Evolutionary conservation across 2,329 filamentous ascomycete genomes (phyloP).

Genomic region (Hymenoscyphus fructigenus): DNA sequence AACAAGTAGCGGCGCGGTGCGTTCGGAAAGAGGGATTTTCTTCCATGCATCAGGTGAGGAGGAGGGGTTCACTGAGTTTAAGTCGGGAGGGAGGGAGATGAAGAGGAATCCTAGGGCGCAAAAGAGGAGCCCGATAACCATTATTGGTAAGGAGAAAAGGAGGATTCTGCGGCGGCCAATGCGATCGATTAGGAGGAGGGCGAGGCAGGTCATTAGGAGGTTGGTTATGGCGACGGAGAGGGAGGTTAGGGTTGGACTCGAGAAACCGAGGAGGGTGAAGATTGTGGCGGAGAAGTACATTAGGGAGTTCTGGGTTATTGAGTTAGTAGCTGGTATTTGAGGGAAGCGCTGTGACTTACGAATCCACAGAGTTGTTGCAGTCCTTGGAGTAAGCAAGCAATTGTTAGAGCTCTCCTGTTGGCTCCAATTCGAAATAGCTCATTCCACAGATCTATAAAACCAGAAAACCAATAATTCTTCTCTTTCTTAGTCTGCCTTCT

Average conservation of each 20-base stretch:
- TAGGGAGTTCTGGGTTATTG: constrained; percentile 64
- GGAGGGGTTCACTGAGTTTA: constrained; percentile 30
- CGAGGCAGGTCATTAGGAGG: constrained; percentile 74
- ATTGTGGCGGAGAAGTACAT: constrained; percentile 92
- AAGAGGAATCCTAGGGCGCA: constrained; percentile 75
- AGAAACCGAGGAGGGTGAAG: constrained; percentile 74
- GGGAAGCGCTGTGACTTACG: constrained; percentile 44
- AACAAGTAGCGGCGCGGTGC: constrained; percentile 54
- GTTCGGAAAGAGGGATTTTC: constrained; percentile 26
- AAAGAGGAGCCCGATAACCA: constrained; percentile 70
- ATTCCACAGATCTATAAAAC: constrained; percentile 45
- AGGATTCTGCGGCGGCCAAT: constrained; percentile 79
- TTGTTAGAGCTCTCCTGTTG: constrained; percentile 73
- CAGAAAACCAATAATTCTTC: constrained; percentile 26
- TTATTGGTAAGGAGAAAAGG: constrained; percentile 79
- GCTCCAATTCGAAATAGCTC: constrained; percentile 58
- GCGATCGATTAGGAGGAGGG: constrained; percentile 74
- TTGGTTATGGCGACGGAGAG: constrained; percentile 81
- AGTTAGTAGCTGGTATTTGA: constrained; percentile 8
- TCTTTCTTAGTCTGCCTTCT: constrained; percentile 26
- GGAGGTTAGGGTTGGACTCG: constrained; percentile 75
- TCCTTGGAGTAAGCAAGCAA: constrained; percentile 83
- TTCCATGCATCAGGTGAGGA: constrained; percentile 25
- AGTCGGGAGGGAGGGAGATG: constrained; percentile 34
- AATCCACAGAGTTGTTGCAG: constrained; percentile 89